Conservation (phyloP, 257 asterid species). For the Przewalskia tangutica region DNA sequence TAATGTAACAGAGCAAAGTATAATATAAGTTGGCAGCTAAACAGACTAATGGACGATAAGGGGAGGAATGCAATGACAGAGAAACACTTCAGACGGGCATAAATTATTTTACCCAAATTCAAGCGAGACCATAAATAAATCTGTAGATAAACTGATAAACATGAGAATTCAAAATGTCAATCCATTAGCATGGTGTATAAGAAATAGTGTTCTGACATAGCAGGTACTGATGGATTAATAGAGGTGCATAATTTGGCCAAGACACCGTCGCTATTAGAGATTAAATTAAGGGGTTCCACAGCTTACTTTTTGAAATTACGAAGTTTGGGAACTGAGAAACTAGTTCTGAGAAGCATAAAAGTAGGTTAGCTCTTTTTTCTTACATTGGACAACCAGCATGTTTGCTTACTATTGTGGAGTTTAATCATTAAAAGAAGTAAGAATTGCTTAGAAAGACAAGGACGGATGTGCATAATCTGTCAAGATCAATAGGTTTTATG, state of each 20-base stretch:
- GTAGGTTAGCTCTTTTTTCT: background rate
- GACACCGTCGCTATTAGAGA: background rate
- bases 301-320: background rate
- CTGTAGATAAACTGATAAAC: background rate
- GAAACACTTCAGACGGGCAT: background rate
- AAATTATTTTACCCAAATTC: background rate
- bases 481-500: background rate
- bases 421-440: background rate
- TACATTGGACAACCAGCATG: background rate
- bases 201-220: background rate
- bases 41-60: background rate
- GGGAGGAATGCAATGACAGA: background rate
- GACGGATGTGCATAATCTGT: background rate
- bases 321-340: background rate
- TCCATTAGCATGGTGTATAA: background rate
- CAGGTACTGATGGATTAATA: background rate
- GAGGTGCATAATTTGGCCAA: background rate
- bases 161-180: background rate
- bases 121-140: background rate
- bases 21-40: background rate
- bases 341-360: background rate
- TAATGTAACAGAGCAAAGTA: slow-evolving; percentile 6
- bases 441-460: background rate
- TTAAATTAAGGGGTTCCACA: background rate
- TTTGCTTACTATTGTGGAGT: background rate